Conservation (phyloP, 139 green algal species). For the Prasinococcaceae sp. region DNA sequence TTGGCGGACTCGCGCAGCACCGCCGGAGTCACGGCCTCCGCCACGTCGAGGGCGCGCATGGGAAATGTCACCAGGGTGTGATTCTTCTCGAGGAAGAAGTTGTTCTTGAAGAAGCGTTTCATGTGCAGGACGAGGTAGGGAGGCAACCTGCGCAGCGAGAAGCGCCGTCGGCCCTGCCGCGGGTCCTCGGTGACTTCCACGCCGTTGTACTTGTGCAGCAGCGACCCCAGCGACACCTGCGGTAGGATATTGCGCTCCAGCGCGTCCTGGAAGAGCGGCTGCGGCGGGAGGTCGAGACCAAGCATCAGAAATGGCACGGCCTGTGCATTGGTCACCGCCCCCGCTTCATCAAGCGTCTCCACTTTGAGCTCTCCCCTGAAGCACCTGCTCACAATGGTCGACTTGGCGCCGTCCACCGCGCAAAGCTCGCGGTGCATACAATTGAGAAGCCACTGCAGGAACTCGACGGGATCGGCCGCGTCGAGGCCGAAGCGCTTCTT, state of each 20-base stretch:
- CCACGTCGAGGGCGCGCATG: conserved; percentile 11
- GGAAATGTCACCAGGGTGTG: conserved; percentile 93
- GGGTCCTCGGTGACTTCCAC: conserved; percentile 40
- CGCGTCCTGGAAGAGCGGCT: conserved; percentile 92
- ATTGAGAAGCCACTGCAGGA: conserved; percentile 88
- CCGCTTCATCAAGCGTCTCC: conserved; percentile 24
- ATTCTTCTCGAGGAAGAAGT: conserved; percentile 90
- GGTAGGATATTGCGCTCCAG: conserved; percentile 96
- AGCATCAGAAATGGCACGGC: conserved; percentile 79
- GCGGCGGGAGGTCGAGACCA: conserved; percentile 74
- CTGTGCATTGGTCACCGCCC: background rate
- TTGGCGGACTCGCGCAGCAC: background rate
- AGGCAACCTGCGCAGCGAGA: conserved; percentile 64
- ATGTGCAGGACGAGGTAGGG: conserved; percentile 72
- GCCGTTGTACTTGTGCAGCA: conserved; percentile 90
- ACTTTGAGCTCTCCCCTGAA: conserved; percentile 84
- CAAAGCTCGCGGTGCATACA: conserved; percentile 73
- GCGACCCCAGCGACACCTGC: conserved; percentile 45
- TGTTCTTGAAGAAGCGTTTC: conserved; percentile 87
- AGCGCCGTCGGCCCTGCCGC: conserved; percentile 49
- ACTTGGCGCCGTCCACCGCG: conserved; percentile 33
- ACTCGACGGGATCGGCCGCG: conserved; percentile 65
- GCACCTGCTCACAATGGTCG: conserved; percentile 70
- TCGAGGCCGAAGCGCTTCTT: conserved; percentile 78
- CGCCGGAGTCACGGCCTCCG: background rate